Conservation (phyloP, 1,284 basidiomycete species). For the Apiotrichum akiyoshidainum region DNA sequence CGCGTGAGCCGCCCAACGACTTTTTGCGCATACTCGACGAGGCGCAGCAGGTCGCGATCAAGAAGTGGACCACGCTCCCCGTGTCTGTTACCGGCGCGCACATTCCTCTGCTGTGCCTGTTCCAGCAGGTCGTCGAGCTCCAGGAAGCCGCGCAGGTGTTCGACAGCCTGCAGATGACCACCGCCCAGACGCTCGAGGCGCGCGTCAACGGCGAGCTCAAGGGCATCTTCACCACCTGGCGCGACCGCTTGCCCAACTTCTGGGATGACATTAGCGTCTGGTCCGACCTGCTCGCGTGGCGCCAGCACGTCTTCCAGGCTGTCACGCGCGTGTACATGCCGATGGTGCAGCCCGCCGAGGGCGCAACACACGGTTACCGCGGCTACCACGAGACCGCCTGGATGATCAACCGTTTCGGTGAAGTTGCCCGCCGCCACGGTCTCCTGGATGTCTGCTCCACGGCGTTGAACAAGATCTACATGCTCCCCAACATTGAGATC, state of each 20-base stretch:
- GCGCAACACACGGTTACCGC: constrained; percentile 82
- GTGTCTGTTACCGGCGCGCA: constrained; percentile 83
- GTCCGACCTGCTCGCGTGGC: constrained; percentile 97
- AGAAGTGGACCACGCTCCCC: constrained; percentile 93
- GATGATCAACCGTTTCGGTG: constrained; percentile 99
- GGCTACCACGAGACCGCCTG: constrained; percentile 99
- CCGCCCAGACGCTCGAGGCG: constrained; percentile 83
- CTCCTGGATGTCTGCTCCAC: constrained; percentile 94
- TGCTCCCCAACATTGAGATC: constrained; percentile 98
- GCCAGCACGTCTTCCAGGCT: constrained; percentile 84
- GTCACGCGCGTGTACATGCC: constrained; percentile 97
- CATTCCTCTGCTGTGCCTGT: constrained; percentile 90
- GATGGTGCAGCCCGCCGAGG: constrained; percentile 61
- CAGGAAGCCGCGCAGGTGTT: constrained; percentile 96
- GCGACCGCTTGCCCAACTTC: constrained; percentile 90
- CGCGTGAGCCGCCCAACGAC: constrained; percentile 55
- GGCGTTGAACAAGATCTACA: constrained; percentile 96
- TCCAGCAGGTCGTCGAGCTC: constrained; percentile 98
- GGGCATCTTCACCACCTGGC: constrained; percentile 92
- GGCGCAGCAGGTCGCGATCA: constrained; percentile 91
- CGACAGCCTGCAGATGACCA: constrained; percentile 82
- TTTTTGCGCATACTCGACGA: constrained; percentile 89
- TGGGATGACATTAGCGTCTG: constrained; percentile 99
- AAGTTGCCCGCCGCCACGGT: constrained; percentile 96
- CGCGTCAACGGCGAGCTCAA: constrained; percentile 88